Percentiles rank a stretch among this genome's conserved stretches.
phyloP scores from a whole-genome alignment of 2,329 filamentous ascomycete species.

The Pseudogymnoascus sp. region DNA sequence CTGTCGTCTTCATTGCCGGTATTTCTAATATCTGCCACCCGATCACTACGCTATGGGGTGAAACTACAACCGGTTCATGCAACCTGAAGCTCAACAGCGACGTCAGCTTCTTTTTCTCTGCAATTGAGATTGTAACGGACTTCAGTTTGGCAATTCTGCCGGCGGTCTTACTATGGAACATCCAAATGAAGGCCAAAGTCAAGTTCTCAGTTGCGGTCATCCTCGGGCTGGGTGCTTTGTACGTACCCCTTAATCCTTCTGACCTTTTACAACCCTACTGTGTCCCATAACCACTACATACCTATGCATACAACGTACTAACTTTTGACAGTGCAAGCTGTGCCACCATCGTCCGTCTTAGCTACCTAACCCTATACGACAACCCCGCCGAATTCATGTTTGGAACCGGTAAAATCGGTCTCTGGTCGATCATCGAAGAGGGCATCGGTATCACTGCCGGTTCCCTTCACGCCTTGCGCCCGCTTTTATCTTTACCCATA shows the following conservation, averaged over 20 bases:
- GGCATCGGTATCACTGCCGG: slow-evolving; percentile 43
- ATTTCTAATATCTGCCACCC: slow-evolving; percentile 29
- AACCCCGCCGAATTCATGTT: slow-evolving; percentile 35
- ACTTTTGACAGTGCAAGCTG: slow-evolving; percentile 28
- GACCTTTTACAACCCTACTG: no score
- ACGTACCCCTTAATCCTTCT: slow-evolving; percentile 15
- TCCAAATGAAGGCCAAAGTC: slow-evolving; percentile 36
- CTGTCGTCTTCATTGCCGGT: slow-evolving; percentile 26
- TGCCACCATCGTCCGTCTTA: slow-evolving; percentile 36
- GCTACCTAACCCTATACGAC: slow-evolving; percentile 35
- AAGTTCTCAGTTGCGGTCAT: slow-evolving; percentile 39
- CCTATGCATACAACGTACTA: slow-evolving; percentile 10
- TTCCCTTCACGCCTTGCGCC: slow-evolving; percentile 39
- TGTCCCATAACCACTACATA: background rate
- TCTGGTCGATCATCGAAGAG: slow-evolving; percentile 42
- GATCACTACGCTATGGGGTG: slow-evolving; percentile 28
- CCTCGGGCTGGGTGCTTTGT: slow-evolving; percentile 38
- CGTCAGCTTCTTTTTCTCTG: slow-evolving; percentile 30
- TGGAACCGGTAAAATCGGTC: slow-evolving; percentile 34
- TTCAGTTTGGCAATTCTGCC: slow-evolving; percentile 33
- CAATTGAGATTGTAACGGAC: slow-evolving; percentile 32
- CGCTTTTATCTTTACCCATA: slow-evolving; percentile 31
- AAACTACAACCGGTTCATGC: slow-evolving; percentile 24
- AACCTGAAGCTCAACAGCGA: slow-evolving; percentile 26
- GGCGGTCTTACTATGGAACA: slow-evolving; percentile 33